Evolutionary conservation across 176 grass and related monocot genomes (phyloP).

Genomic region (Canna indica): DNA sequence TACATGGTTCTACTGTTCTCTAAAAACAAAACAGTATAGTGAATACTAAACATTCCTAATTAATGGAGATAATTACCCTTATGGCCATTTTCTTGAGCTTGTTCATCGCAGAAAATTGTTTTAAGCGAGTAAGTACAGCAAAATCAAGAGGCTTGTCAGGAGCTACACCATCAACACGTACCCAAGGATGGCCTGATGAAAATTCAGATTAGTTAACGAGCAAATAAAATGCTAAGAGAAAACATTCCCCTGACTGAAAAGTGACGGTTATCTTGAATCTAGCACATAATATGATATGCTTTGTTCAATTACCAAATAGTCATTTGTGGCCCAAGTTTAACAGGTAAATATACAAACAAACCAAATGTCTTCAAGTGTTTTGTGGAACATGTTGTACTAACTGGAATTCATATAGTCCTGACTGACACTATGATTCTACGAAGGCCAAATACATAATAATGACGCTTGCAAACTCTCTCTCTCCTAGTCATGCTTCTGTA

Average conservation of each 20-base stretch:
- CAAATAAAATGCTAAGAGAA: neutral
- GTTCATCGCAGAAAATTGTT: slow-evolving; percentile 81
- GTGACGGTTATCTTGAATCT: neutral
- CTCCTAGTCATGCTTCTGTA: neutral
- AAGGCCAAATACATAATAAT: neutral
- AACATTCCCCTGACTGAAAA: neutral
- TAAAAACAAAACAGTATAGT: neutral
- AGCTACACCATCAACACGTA: slow-evolving; percentile 57
- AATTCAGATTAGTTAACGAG: slow-evolving; percentile 2
- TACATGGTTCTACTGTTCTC: neutral
- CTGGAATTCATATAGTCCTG: neutral
- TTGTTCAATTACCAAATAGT: neutral
- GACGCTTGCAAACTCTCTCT: neutral
- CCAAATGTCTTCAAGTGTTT: neutral
- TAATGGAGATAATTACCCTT: slow-evolving; percentile 26
- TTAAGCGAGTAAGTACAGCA: slow-evolving; percentile 62
- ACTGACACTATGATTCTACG: no score
- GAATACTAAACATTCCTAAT: neutral
- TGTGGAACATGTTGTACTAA: neutral
- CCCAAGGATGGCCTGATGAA: slow-evolving; percentile 60
- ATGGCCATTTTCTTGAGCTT: slow-evolving; percentile 80
- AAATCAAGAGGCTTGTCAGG: slow-evolving; percentile 72
- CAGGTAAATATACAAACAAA: neutral
- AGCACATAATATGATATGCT: neutral
- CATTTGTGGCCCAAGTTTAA: neutral